Conservation (phyloP, 495 filamentous ascomycete species). For the Aspergillus steynii region DNA sequence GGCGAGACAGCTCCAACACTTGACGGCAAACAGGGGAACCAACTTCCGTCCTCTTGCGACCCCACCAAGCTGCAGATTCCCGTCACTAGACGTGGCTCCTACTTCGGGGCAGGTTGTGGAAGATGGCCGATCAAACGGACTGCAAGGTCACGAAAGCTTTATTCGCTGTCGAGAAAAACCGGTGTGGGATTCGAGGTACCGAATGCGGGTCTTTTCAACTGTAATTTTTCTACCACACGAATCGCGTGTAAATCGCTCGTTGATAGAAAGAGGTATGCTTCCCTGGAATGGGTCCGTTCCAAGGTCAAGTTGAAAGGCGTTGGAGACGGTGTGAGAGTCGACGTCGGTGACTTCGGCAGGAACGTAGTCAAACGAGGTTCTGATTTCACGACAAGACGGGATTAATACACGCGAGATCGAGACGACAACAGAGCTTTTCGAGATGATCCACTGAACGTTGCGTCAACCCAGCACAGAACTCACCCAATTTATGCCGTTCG, state of each 20-base stretch:
- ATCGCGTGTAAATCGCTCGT: slow-evolving; percentile 26
- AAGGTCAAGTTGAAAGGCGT: slow-evolving; percentile 9
- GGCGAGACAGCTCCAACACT: slow-evolving; percentile 32
- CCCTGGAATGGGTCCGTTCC: slow-evolving; percentile 1
- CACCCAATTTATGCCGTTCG: slow-evolving; percentile 13
- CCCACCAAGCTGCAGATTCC: slow-evolving; percentile 34
- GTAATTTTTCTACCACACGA: slow-evolving; percentile 26
- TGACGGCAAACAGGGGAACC: slow-evolving; percentile 27
- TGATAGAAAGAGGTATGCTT: neutral
- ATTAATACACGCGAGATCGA: slow-evolving; percentile 6
- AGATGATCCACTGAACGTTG: slow-evolving; percentile 1
- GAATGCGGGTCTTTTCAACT: slow-evolving; percentile 3
- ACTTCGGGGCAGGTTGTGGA: slow-evolving; percentile 12
- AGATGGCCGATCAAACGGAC: slow-evolving; percentile 7
- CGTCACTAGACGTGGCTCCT: slow-evolving; percentile 27
- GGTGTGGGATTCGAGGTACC: neutral
- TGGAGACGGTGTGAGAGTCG: neutral
- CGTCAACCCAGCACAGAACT: slow-evolving; percentile 7
- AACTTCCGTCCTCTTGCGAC: slow-evolving; percentile 33
- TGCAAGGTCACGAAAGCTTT: slow-evolving; percentile 7
- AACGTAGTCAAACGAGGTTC: neutral
- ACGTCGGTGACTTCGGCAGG: neutral
- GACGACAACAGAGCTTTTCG: slow-evolving; percentile 2
- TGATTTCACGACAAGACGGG: neutral
- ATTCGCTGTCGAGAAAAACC: neutral